Evolutionary conservation across 495 filamentous ascomycete species (phyloP).

Genomic region (Aspergillus avenaceus): DNA sequence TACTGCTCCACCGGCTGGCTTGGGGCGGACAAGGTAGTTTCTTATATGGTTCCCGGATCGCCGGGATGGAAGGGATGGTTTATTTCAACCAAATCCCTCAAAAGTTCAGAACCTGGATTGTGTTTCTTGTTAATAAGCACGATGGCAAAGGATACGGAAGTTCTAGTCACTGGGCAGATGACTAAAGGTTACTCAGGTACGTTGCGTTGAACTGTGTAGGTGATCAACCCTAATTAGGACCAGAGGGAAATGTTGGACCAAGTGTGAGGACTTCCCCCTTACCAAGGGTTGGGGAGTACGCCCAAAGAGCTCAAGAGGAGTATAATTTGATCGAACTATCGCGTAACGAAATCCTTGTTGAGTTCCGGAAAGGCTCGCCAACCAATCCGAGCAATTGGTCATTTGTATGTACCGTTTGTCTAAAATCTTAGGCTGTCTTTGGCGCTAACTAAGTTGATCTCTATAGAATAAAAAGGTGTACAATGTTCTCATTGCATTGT

Average conservation of each 20-base stretch:
- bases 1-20: background rate
- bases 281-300: background rate
- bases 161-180: background rate
- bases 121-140: background rate
- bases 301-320: background rate
- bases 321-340: background rate
- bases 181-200: background rate
- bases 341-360: background rate
- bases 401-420: conserved; percentile 18
- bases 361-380: conserved; percentile 7
- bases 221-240: background rate
- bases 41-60: background rate
- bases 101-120: no score
- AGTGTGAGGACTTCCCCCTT: background rate
- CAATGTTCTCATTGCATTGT: conserved; percentile 52
- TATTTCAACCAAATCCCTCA: background rate
- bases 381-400: conserved; percentile 29
- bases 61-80: background rate
- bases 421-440: background rate
- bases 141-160: background rate
- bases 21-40: background rate
- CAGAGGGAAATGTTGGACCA: background rate
- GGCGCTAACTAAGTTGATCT: background rate
- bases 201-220: background rate
- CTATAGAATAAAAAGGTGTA: conserved; percentile 51